Evolutionary conservation across 164 flowering plant species (phyloP), one percentile per base, ranked within the genome.

Genomic region (Tetracentron sinense): DNA sequence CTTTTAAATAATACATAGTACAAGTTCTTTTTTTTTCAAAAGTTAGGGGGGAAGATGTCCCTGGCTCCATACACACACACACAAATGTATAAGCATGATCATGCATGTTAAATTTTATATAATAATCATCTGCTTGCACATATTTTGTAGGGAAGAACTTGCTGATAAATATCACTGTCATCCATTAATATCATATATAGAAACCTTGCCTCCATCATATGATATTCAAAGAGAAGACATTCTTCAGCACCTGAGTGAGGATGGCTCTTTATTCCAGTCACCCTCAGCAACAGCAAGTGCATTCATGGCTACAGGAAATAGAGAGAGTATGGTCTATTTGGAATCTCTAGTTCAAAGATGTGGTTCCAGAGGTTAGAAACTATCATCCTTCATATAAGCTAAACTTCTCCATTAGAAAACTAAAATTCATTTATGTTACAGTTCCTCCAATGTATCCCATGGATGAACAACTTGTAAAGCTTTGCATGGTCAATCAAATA

Each of bases 261-360:
- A 72, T 42, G 81, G 78, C 3, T 77, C 77, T 2, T 35, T 78
- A 2, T 72, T 74, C 42, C 74, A 64, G 38, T 78, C 78, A 2
- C 81, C 81, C 2, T 66, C 78, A 2, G 78, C 81, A 26, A 74
- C 78, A 0, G 78, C 78, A 1, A 6, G 17, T 12, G 76, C 76
- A 2, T 77, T 66, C 23, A 74, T 77, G 74, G 54, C 29, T 12
- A 68, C 69, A 0, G 60, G 74, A 54, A 66, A 78, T 21, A 7
- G 27, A 15, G 3, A 53, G 19, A 69, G 76, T 15, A 2, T 72
- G 49, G 42, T n/a, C n/a, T 72, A 72, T 38, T 66, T 77, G 0
- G 27, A 63, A 31, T 65, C 78, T 5, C 42, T 77, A 7, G 59
- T 77, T 53, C 69, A 42, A 53, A 72, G 47, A 56, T 74, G 65